Base-by-base conservation (phyloP, 257 asterid species). In the Solanum pinnatisectum region DNA sequence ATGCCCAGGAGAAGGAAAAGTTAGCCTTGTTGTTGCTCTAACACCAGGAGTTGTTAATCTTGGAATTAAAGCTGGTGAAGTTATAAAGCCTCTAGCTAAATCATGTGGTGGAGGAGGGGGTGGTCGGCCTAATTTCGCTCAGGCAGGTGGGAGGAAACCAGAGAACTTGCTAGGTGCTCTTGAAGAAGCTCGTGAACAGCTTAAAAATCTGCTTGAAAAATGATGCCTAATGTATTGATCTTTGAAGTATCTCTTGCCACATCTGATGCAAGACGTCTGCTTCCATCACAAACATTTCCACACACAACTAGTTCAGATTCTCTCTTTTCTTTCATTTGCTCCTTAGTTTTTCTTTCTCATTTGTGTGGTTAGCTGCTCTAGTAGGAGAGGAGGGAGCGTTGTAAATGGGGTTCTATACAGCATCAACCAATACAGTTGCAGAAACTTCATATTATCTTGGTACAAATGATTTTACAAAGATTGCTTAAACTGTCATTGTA, bases 51-150 rank as follows among this genome's bases (percentile, higher is more conserved):
- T 95, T 14, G 96, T 96, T 71, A 87, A 74, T n/a, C 94, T 93
- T 25, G 99, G 99, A 60, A 83, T 95, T 27, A 94, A 94, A 86
- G 99, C 98, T 2, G 99, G 99, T 86, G 96, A 95, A 90, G 92
- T 95, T 42, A 93, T 96, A 14, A 98, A 98, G 87, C 93, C 95
- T 59, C 91, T 96, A 90, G 98, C 99, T 68, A 92, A 95, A 88
- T 77, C 93, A 88, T 96, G 98, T 20, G 98, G 99, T 16, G 99
- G 99, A 76, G 95, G 90, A 90, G 99, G 99, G 9, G 99, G 99
- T 10, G 99, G 99, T 39, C 94, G 96, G 36, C 98, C 98, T 35
- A 95, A 94, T 88, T 90, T 95, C 4, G 99, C 99, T 32, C 98
- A 96, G 93, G 99, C 99, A 4, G 98, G 99, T 72, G 99, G 99